Evolutionary conservation across 31 red algal species (phyloP), one percentile per base, ranked within the genome.

Genomic region (Asparagopsis taxiformis): DNA sequence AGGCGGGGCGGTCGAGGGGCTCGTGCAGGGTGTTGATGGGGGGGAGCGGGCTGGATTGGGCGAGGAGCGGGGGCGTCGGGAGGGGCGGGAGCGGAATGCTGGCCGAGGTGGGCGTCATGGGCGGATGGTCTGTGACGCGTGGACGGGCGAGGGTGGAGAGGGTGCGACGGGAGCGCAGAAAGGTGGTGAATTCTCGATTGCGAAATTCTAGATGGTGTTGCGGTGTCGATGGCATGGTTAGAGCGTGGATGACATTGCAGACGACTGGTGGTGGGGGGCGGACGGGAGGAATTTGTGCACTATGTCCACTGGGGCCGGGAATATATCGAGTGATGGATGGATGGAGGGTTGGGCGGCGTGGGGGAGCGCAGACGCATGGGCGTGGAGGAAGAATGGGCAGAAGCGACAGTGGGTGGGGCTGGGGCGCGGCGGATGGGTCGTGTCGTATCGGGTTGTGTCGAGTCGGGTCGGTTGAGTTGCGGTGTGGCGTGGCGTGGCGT

Each of bases 161-260:
- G 51, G 29, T 35, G 65, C 29, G 37, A 30, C 68, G 68, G 3
- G 50, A n/a, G 4, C 51, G 68, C 31, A 72, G 49, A 20, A 72
- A 72, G 49, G 68, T 72, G 19, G 68, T 51, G 37, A 72, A 72
- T 51, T 72, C 68, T 25, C 68, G 68, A 31, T 43, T 24, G 51
- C 68, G 68, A 31, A 72, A 72, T 48, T 55, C 51, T 23, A 55
- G 29, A 16, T 52, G 68, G 37, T 72, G 68, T n/a, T n/a, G n/a
- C n/a, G n/a, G n/a, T n/a, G n/a, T n/a, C n/a, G n/a, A n/a, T n/a
- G n/a, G n/a, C n/a, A n/a, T n/a, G n/a, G n/a, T n/a, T n/a, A n/a
- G n/a, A n/a, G n/a, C n/a, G n/a, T n/a, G n/a, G n/a, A n/a, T n/a
- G n/a, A n/a, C n/a, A n/a, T n/a, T n/a, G n/a, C n/a, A n/a, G n/a